Percentiles rank a stretch among this genome's conserved stretches.
These are phyloP conservation scores for Tricholoma hemisulphureum DNA, from an alignment of 768 basidiomycete genomes.

Conservation along the genomic window DNA sequence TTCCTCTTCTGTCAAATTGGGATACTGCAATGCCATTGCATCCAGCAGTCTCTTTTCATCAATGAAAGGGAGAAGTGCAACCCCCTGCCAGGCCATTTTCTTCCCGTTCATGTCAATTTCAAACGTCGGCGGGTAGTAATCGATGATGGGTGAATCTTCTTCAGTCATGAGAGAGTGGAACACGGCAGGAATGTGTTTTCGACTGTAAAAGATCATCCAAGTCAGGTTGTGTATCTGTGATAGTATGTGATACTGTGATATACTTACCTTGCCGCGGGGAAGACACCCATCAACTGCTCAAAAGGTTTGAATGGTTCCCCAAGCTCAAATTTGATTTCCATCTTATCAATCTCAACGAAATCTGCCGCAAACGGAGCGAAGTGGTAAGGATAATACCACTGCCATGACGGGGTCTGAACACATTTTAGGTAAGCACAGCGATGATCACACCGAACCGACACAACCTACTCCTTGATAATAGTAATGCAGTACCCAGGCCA, in stretches of 20 bases:
- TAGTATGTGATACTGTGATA: slow-evolving; percentile 2
- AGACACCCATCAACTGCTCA: slow-evolving; percentile 97
- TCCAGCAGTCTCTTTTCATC: slow-evolving; percentile 79
- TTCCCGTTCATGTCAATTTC: slow-evolving; percentile 99
- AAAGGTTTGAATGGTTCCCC: slow-evolving; percentile 95
- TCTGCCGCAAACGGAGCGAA: slow-evolving; percentile 98
- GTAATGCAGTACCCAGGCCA: slow-evolving; percentile 94
- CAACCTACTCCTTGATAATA: slow-evolving; percentile 93
- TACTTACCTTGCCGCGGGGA: slow-evolving; percentile 83
- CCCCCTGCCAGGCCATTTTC: slow-evolving; percentile 99
- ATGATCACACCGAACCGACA: not conserved
- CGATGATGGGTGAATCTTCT: slow-evolving; percentile 86
- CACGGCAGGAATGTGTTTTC: slow-evolving; percentile 78
- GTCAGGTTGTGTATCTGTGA: slow-evolving; percentile 4
- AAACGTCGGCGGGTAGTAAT: slow-evolving; percentile 92
- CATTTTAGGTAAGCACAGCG: not conserved
- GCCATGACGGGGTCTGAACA: slow-evolving; percentile 85
- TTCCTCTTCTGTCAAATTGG: slow-evolving; percentile 78
- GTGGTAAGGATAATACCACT: slow-evolving; percentile 99
- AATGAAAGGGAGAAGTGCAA: slow-evolving; percentile 95
- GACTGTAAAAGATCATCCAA: slow-evolving; percentile 45
- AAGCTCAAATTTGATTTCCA: slow-evolving; percentile 76
- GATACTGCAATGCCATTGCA: slow-evolving; percentile 72
- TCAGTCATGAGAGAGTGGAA: slow-evolving; percentile 90
- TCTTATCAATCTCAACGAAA: slow-evolving; percentile 73